phyloP scores from a whole-genome alignment of 2,329 filamentous ascomycete species.

The Arthrobotrys pseudoclavata region DNA sequence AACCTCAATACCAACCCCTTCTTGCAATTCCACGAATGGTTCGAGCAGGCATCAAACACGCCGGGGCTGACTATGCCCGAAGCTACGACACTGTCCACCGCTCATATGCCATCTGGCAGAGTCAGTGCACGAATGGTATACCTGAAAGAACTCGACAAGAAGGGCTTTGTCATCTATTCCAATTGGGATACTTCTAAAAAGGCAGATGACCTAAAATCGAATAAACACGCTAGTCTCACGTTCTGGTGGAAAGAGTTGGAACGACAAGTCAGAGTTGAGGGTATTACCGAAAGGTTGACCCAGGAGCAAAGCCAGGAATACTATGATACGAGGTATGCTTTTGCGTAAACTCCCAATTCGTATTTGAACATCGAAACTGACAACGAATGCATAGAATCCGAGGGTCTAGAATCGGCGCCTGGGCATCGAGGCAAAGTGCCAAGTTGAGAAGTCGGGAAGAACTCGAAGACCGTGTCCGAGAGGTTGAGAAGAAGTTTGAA shows the following conservation, averaged over 20 bases:
- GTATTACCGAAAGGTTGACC: constrained; percentile 76
- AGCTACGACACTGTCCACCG: constrained; percentile 88
- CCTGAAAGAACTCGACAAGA: constrained; percentile 89
- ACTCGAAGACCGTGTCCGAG: constrained; percentile 81
- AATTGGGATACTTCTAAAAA: constrained; percentile 86
- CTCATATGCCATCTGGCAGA: constrained; percentile 82
- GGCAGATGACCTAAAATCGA: constrained; percentile 77
- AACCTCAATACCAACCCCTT: constrained; percentile 78
- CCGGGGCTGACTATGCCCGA: constrained; percentile 80
- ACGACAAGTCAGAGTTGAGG: constrained; percentile 91
- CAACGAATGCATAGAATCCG: constrained; percentile 76
- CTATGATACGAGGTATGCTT: constrained; percentile 72
- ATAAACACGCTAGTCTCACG: constrained; percentile 83
- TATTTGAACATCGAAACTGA: constrained; percentile 65
- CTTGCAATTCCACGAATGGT: constrained; percentile 91
- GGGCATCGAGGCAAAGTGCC: constrained; percentile 90
- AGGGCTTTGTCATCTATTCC: constrained; percentile 90
- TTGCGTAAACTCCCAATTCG: constrained; percentile 13
- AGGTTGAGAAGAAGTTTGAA: constrained; percentile 81
- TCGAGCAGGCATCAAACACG: constrained; percentile 76
- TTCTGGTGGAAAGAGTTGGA: constrained; percentile 93
- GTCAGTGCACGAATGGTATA: constrained; percentile 91
- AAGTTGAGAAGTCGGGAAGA: constrained; percentile 79
- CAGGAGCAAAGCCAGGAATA: constrained; percentile 79
- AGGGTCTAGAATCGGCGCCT: constrained; percentile 87